Percentiles rank a stretch among this genome's conserved stretches.
These are phyloP conservation scores for Fusarium sp. DNA, from an alignment of 2,329 filamentous ascomycete genomes.

Conservation along the genomic window DNA sequence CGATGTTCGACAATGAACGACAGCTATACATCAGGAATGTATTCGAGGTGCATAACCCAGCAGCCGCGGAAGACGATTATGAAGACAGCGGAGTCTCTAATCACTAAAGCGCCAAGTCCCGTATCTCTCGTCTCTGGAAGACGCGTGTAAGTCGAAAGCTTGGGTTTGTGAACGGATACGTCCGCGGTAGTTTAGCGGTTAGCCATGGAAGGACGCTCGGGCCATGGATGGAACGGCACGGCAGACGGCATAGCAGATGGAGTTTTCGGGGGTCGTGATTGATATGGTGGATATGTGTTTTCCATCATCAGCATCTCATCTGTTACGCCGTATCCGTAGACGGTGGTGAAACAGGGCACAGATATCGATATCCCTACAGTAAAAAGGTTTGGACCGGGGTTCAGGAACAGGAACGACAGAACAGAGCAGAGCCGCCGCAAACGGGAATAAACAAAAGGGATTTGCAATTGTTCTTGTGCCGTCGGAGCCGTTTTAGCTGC, in stretches of 20 bases:
- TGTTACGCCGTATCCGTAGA: too few relatives aligned
- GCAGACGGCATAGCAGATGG: constrained; percentile 19
- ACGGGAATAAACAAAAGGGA: constrained; percentile 1
- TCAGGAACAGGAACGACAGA: not conserved
- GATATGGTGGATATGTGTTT: too few relatives aligned
- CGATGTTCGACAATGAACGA: too few relatives aligned
- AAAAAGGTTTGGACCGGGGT: not conserved
- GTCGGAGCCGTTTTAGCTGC: constrained; percentile 35
- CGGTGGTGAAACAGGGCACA: constrained; percentile 1
- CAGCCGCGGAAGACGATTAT: not conserved
- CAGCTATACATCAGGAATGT: not conserved
- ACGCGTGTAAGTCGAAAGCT: constrained; percentile 25
- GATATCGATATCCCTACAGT: not conserved
- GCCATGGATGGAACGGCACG: constrained; percentile 30
- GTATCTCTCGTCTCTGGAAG: not conserved
- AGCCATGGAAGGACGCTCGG: constrained; percentile 5
- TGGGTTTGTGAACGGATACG: not conserved
- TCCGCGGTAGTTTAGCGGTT: not conserved
- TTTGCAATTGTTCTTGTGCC: constrained; percentile 16
- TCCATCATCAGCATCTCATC: not conserved
- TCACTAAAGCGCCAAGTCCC: not conserved
- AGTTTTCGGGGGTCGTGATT: not conserved
- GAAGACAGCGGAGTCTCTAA: not conserved
- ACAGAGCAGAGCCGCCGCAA: not conserved
- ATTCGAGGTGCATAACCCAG: not conserved